phyloP scores from a whole-genome alignment of 495 filamentous ascomycete genomes.

The Cercophora sp. region DNA sequence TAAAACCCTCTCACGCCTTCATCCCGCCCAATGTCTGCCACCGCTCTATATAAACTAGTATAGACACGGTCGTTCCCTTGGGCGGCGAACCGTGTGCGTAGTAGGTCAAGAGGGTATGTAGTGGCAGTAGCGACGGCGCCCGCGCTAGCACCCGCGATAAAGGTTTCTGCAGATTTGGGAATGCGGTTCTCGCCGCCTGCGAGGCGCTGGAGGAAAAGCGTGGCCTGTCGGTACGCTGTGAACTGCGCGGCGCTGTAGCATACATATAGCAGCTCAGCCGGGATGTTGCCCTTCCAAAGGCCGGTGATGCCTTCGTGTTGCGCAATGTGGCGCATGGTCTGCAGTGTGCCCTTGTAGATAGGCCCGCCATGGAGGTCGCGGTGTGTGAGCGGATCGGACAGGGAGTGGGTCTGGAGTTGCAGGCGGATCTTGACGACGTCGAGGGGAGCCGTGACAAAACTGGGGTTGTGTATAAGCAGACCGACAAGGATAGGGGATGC shows the following conservation, averaged over 20 bases:
- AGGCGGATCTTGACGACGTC: constrained; percentile 97
- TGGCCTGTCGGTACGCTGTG: constrained; percentile 74
- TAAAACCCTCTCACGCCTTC: constrained; percentile 82
- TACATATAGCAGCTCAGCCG: constrained; percentile 90
- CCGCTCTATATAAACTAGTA: constrained; percentile 57
- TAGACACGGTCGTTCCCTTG: constrained; percentile 86
- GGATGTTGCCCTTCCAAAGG: constrained; percentile 97
- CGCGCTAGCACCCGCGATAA: constrained; percentile 74
- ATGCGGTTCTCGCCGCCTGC: constrained; percentile 34
- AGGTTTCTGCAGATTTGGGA: constrained; percentile 57
- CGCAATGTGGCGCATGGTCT: constrained; percentile 72
- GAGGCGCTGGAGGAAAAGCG: constrained; percentile 51
- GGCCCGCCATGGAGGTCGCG: constrained; percentile 51
- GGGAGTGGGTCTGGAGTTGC: constrained; percentile 80
- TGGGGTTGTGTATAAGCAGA: constrained; percentile 24
- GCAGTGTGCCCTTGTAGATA: constrained; percentile 73
- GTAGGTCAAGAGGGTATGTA: constrained; percentile 91
- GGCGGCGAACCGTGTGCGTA: constrained; percentile 92
- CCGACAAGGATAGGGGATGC: too few relatives aligned
- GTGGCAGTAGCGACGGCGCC: constrained; percentile 75
- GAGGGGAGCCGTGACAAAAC: constrained; percentile 86
- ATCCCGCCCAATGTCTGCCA: constrained; percentile 65
- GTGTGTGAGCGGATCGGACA: constrained; percentile 60
- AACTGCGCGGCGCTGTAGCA: constrained; percentile 87
- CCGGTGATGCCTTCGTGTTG: constrained; percentile 75